phyloP scores from a whole-genome alignment of 2,329 filamentous ascomycete species.

The Colletotrichum spaethianum region DNA sequence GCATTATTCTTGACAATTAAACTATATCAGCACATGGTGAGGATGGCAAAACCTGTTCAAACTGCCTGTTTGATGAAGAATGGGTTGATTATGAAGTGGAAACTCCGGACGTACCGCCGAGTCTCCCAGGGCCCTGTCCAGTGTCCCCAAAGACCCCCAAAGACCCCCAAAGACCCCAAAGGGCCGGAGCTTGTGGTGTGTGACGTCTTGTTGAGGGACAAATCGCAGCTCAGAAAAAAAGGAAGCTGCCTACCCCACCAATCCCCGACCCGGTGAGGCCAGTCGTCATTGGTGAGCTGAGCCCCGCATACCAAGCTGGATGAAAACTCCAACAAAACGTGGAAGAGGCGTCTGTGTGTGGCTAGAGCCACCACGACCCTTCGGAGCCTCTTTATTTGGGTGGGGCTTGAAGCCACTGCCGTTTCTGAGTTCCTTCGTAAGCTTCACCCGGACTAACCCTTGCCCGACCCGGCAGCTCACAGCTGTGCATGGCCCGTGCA shows the following conservation, averaged over 20 bases:
- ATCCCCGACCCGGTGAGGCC: conserved; percentile 7
- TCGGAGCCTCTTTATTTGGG: neutral
- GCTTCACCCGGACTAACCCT: conserved; percentile 15
- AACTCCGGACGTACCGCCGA: neutral
- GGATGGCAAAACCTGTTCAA: neutral
- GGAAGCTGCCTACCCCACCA: conserved; percentile 30
- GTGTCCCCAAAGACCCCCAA: neutral
- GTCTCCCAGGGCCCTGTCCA: neutral
- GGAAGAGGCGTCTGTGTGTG: conserved; percentile 1
- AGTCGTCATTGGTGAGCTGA: conserved; percentile 10
- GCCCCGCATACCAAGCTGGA: neutral
- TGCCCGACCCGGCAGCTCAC: conserved; percentile 21
- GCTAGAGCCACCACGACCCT: neutral
- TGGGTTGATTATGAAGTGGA: neutral
- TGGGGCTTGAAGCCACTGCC: neutral
- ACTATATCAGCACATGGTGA: neutral
- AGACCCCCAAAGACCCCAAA: neutral
- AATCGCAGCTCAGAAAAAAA: conserved; percentile 3
- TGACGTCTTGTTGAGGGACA: conserved; percentile 21
- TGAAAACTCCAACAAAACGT: neutral
- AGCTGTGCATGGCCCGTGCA: conserved; percentile 36
- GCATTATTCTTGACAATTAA: neutral
- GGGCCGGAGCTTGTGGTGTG: conserved; percentile 16
- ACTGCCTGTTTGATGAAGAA: too few species aligned
- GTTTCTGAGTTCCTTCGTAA: neutral